Conservation (phyloP, 768 basidiomycete species). For the Calvatia gigantea region DNA sequence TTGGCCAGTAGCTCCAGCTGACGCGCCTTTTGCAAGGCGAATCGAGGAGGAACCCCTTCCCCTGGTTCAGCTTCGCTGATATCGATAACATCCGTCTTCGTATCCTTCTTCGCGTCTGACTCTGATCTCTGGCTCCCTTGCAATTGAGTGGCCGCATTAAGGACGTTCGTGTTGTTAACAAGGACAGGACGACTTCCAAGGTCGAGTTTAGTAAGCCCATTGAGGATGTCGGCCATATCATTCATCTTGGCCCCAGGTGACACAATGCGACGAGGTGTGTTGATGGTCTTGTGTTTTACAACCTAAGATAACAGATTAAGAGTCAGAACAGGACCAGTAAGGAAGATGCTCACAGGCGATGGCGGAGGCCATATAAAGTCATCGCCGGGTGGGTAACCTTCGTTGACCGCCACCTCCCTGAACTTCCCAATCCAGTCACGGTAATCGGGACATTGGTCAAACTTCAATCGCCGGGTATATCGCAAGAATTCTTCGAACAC, state of each 20-base stretch:
- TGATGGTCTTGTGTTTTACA: constrained; percentile 26
- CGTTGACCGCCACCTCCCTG: constrained; percentile 52
- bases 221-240: constrained; percentile 54
- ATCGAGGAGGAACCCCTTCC: constrained; percentile 24
- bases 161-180: constrained; percentile 47
- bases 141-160: constrained; percentile 31
- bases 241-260: constrained; percentile 31
- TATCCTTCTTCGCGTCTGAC: constrained; percentile 14
- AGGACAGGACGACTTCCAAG: constrained; percentile 49
- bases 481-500: constrained; percentile 76
- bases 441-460: constrained; percentile 70
- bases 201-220: constrained; percentile 56
- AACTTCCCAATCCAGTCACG: constrained; percentile 63
- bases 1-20: constrained; percentile 46
- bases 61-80: constrained; percentile 39
- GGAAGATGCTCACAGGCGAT: constrained; percentile 22
- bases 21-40: constrained; percentile 45
- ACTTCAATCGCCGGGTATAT: constrained; percentile 67
- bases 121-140: constrained; percentile 23
- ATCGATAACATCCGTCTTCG: constrained; percentile 36
- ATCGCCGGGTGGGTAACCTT: constrained; percentile 55
- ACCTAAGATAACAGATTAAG: constrained; percentile 17
- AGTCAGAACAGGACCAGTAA: background rate
- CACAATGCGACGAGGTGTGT: constrained; percentile 33
- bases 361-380: constrained; percentile 74